Base-by-base conservation (phyloP, 1,139 yeast genomes). In the Taiozyma sp. region DNA sequence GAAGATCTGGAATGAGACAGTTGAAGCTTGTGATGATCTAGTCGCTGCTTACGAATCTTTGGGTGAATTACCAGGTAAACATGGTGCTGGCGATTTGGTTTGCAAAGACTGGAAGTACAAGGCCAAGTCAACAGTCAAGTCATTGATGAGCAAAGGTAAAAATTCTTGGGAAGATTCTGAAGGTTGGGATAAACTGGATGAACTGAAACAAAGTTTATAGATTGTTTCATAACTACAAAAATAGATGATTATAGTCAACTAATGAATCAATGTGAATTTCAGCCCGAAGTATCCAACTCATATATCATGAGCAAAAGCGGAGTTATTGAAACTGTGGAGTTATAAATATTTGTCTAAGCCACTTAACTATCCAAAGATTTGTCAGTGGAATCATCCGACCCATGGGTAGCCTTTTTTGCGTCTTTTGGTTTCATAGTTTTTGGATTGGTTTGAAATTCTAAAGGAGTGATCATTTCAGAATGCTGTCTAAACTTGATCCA, bases 21-120 rank as follows among this genome's bases (percentile, higher is more conserved):
- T 90, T 4, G 95, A 84, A 39, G 80, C 87, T 1, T 87, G 96
- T 64, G 70, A 74, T 36, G 97, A 92, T 55, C 74, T 93, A 54
- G 84, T 87, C 4, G 90, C 95, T 46, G 96, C 97, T 0, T 93
- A 92, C 66, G 92, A 85, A 62, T 85, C 89, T 7, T 76, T 88
- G 42, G 98, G 98, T 13, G 96, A 87, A 51, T 70, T 81, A 60
- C 92, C 91, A 22, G 98, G 98, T 4, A 87, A 87, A 60, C 81
- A 85, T 59, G 88, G 87, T 29, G 91, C 90, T 4, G 97, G 85
- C 2, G 91, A 87, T 61, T 64, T 87, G 16, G 96, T 93, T 7
- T 91, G 97, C 66, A 81, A 84, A 61, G 96, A 91, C 65, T 92
- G 98, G 98, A 86, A 81, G 63, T 89, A 86, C 70, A 91, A 91